phyloP scores from a whole-genome alignment of 2,329 filamentous ascomycete genomes.

The Helotiales sp. region DNA sequence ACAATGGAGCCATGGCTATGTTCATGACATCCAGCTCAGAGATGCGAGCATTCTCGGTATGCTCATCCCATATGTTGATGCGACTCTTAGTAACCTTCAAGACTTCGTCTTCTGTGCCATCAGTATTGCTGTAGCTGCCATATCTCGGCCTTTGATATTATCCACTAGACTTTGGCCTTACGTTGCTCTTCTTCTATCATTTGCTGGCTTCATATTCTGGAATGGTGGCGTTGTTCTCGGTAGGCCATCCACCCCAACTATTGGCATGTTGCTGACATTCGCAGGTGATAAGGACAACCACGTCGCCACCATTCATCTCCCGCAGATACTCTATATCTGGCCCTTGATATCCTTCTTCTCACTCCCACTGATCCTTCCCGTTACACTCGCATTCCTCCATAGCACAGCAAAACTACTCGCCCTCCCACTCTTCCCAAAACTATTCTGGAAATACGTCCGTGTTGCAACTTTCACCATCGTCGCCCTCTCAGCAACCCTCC shows the following conservation, averaged over 20 bases:
- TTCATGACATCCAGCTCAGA: constrained; percentile 55
- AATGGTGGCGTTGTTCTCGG: constrained; percentile 92
- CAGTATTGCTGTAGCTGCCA: constrained; percentile 62
- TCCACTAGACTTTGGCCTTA: constrained; percentile 56
- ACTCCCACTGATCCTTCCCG: constrained; percentile 68
- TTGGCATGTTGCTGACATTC: neutral
- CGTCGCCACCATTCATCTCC: constrained; percentile 80
- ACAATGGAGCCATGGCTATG: constrained; percentile 45
- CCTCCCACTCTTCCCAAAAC: constrained; percentile 21
- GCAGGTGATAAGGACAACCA: constrained; percentile 93
- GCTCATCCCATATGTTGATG: constrained; percentile 6
- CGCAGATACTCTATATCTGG: constrained; percentile 96
- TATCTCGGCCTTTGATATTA: constrained; percentile 49
- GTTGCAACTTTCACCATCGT: neutral
- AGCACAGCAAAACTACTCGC: constrained; percentile 31
- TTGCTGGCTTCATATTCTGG: constrained; percentile 76
- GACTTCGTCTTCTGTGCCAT: constrained; percentile 58
- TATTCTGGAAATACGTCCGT: constrained; percentile 16
- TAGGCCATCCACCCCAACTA: constrained; percentile 39
- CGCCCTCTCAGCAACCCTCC: constrained; percentile 35
- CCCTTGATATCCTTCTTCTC: constrained; percentile 90
- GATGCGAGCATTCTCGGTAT: constrained; percentile 52
- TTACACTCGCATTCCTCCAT: constrained; percentile 44
- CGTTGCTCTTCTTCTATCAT: constrained; percentile 63
- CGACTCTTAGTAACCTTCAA: constrained; percentile 30